phyloP scores from a whole-genome alignment of 108 stramenopile genomes.

The Craspedostauros australis region DNA sequence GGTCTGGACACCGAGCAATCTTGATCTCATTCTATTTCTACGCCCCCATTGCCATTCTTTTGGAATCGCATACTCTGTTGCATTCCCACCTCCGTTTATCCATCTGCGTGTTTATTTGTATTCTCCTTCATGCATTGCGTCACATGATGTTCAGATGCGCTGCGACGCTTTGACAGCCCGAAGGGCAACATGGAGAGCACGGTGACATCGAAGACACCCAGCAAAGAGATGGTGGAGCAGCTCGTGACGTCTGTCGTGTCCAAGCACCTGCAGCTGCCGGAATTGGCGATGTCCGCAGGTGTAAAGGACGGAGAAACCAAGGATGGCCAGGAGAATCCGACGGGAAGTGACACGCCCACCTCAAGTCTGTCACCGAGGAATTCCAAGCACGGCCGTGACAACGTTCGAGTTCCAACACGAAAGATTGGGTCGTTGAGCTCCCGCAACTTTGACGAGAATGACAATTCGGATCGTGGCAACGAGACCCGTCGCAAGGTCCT shows the following conservation, averaged over 20 bases:
- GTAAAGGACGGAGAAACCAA: neutral
- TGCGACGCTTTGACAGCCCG: slow-evolving; percentile 24
- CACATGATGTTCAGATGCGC: slow-evolving; percentile 9
- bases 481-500: slow-evolving; percentile 80
- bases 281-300: slow-evolving; percentile 1
- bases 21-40: no score
- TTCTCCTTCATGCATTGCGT: neutral
- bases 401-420: no score
- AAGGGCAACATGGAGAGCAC: slow-evolving; percentile 11
- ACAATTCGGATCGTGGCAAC: no score
- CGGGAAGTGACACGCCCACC: neutral
- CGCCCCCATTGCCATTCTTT: no score
- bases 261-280: slow-evolving; percentile 29
- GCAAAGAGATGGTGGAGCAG: slow-evolving; percentile 22
- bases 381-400: neutral
- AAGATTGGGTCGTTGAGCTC: no score
- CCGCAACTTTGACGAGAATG: no score
- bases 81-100: no score
- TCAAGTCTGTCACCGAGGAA: neutral
- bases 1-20: no score
- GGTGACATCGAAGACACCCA: slow-evolving; percentile 20
- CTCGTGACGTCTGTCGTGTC: slow-evolving; percentile 25
- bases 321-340: neutral
- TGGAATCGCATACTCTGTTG: no score
- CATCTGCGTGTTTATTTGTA: neutral